Evolutionary conservation across 2,329 filamentous ascomycete genomes (phyloP), one percentile per base, ranked within the genome.

Genomic region (Talaromyces sp.): DNA sequence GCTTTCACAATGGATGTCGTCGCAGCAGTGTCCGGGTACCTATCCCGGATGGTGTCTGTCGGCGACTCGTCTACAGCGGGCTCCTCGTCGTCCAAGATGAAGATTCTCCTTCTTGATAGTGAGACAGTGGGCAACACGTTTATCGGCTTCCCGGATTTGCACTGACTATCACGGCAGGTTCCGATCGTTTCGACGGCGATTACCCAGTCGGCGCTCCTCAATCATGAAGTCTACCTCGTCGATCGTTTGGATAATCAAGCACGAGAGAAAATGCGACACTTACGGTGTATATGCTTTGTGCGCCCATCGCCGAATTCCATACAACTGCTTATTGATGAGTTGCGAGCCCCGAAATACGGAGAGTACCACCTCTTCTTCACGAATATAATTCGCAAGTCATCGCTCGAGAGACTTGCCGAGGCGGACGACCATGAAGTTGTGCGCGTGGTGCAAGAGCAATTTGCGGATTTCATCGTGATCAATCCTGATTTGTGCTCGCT

Each of bases 351-450:
- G 4, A 97, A 93, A 76, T 99, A 99, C 72, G 94, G 95, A 69
- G 95, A 99, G 81, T 99, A 99, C 79, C 88, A 96, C 74, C 86
- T 99, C 64, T 97, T 96, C 78, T 97, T 99, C 78, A 98, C 93
- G 82, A 99, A 99, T 76, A 90, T 99, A 66, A 89, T 95, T 74
- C 96, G 96, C 78, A 99, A 99, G 79, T 98, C 95, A 1, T 91
- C 94, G 0, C 83, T 99, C 27, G 95, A 99, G 77, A 87, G 95
- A 50, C 83, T 99, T 50, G 95, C 95, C 39, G 96, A 99, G 82
- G 93, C 95, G 31, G 95, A 99, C 75, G 93, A 97, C 71, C 93
- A 99, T 74, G 96, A 99, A 79, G 92, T 99, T 41, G 94, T 99
- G 69, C 96, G 93, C 74, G 84, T 88, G 13, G 90, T 99, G 1